These are phyloP conservation scores for Aspergillus nanangensis DNA, from an alignment of 495 filamentous ascomycete species.

Conservation along the genomic window DNA sequence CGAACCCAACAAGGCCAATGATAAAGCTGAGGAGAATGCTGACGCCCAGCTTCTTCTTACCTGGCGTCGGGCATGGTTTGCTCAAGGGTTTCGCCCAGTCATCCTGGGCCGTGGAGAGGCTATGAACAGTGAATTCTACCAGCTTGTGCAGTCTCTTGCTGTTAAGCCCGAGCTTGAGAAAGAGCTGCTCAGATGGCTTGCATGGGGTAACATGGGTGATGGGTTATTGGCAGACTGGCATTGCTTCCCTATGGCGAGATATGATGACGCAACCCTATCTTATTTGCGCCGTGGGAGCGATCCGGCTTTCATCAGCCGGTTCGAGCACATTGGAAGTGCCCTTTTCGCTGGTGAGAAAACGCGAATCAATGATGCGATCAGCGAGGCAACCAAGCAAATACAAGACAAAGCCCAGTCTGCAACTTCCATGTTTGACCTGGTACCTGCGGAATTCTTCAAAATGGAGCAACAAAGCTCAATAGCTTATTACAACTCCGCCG, in stretches of 20 bases:
- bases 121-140: slow-evolving; percentile 76
- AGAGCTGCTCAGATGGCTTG: slow-evolving; percentile 81
- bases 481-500: slow-evolving; percentile 71
- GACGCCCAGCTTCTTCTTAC: slow-evolving; percentile 76
- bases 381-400: slow-evolving; percentile 56
- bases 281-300: slow-evolving; percentile 71
- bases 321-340: slow-evolving; percentile 65
- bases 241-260: slow-evolving; percentile 79
- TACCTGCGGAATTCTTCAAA: slow-evolving; percentile 54
- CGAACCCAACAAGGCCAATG: slow-evolving; percentile 61
- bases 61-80: slow-evolving; percentile 94
- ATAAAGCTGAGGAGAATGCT: slow-evolving; percentile 55
- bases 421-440: slow-evolving; percentile 48
- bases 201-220: slow-evolving; percentile 90
- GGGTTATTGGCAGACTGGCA: slow-evolving; percentile 77
- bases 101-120: slow-evolving; percentile 79
- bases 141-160: slow-evolving; percentile 51
- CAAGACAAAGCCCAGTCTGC: slow-evolving; percentile 42
- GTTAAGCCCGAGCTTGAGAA: slow-evolving; percentile 53
- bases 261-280: slow-evolving; percentile 66
- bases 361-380: slow-evolving; percentile 62
- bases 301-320: slow-evolving; percentile 61
- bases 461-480: slow-evolving; percentile 63
- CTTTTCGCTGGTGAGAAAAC: slow-evolving; percentile 70
- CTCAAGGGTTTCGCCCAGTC: slow-evolving; percentile 82